Evolutionary conservation across 352 stramenopile genomes (phyloP), one percentile per base, ranked within the genome.

Genomic region (Sclerospora graminicola): DNA sequence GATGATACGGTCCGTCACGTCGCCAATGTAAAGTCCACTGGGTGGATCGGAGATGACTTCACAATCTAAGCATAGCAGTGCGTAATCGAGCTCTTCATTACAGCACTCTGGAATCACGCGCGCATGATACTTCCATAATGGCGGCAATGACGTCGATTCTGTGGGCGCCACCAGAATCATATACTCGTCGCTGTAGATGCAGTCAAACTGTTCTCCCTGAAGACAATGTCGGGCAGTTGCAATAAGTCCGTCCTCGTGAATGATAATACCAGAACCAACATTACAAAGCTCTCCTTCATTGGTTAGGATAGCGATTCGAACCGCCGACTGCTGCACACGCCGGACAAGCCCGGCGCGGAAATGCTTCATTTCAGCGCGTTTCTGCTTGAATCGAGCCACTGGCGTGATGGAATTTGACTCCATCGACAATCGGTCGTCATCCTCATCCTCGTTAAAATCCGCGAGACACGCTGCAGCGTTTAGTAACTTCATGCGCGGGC

Each of bases 1-100:
- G 27, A 92, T 92, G 34, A 82, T 90, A 32, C 81, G 81, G 45
- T 92, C 78, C 13, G 78, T 92, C 28, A 92, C 78, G 41, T 92
- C 81, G 11, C 81, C 81, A 66, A 92, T 82, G 67, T 92, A 92
- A 18, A 92, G 59, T n/a, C 81, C 81, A 48, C 81, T 89, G 15
- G 78, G 70, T 6, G 81, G 81, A 48, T 92, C 78, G 32, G 81
- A 92, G 34, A 89, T 81, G 29, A 92, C 74, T 36, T 92, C 81
- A 21, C 74, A 83, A 50, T 90, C 76, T 40, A 92, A 85, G 19
- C 76, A 76, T 10, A 92, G 57, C 18, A 92, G 50, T 10, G 81
- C 81, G 36, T 89, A 89, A 41, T 92, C 81, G 13, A 92, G 51
- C 10, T 89, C 81, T 41, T 89, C 81, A 37, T 92, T 76, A 35